These are phyloP conservation scores for Ceratocystiopsis minuta DNA, from an alignment of 2,329 filamentous ascomycete species.

Conservation along the genomic window DNA sequence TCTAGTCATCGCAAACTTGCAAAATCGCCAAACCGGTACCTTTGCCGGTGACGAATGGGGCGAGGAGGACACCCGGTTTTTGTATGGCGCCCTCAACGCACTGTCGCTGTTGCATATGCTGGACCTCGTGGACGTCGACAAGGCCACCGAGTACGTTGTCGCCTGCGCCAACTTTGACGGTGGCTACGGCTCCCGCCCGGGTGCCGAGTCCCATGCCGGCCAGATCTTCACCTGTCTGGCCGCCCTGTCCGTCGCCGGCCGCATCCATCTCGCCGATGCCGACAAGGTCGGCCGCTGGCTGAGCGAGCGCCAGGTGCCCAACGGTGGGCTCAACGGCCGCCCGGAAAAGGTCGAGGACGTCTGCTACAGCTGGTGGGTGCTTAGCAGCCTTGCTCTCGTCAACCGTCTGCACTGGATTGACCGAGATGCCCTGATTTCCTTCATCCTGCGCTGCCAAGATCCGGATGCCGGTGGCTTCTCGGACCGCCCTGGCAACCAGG, in stretches of 20 bases:
- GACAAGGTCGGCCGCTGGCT: constrained; percentile 79
- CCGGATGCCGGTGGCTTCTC: constrained; percentile 67
- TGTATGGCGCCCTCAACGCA: constrained; percentile 79
- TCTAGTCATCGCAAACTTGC: constrained; percentile 60
- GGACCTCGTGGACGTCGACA: constrained; percentile 56
- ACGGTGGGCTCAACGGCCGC: constrained; percentile 79
- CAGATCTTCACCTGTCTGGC: constrained; percentile 92
- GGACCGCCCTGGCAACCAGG: constrained; percentile 82
- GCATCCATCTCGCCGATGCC: constrained; percentile 64
- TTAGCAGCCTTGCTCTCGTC: constrained; percentile 82
- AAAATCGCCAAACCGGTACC: constrained; percentile 64
- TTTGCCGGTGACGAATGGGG: constrained; percentile 95
- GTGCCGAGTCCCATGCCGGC: constrained; percentile 84
- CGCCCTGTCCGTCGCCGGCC: constrained; percentile 65
- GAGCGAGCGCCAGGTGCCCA: constrained; percentile 75
- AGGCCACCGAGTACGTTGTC: constrained; percentile 61
- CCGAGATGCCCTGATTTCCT: constrained; percentile 53
- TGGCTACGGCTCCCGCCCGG: constrained; percentile 75
- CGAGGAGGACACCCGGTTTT: constrained; percentile 84
- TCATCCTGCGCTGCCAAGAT: constrained; percentile 84
- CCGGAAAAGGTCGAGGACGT: constrained; percentile 94
- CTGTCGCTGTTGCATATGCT: constrained; percentile 67
- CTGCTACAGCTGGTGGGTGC: constrained; percentile 98
- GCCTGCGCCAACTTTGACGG: constrained; percentile 88
- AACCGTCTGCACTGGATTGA: constrained; percentile 86